Evolutionary conservation across 108 stramenopile genomes (phyloP).

Genomic region (Aurantiochytrium sp.): DNA sequence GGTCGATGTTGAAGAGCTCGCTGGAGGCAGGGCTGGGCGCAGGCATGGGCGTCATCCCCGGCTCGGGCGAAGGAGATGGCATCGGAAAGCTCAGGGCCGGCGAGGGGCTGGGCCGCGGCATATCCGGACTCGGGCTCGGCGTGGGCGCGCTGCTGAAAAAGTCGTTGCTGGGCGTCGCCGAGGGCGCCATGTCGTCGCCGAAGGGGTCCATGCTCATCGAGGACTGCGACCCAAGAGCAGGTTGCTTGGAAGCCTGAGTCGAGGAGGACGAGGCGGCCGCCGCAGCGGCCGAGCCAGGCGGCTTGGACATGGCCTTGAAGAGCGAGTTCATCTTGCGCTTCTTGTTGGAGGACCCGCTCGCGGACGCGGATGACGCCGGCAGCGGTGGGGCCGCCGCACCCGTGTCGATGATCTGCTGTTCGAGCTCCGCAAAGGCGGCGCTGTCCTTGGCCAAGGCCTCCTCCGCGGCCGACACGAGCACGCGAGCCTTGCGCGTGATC

Average conservation of each 20-base stretch:
- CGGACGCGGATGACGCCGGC: not conserved
- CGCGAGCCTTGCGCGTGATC: not conserved
- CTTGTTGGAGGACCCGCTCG: not conserved
- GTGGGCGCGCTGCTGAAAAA: not conserved
- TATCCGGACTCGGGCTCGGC: not conserved
- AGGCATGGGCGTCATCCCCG: not conserved
- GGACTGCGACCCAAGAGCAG: not conserved
- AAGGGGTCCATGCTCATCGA: not conserved
- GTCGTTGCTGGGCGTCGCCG: not conserved
- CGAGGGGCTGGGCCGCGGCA: not conserved
- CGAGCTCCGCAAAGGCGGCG: not conserved
- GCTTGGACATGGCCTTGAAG: not conserved
- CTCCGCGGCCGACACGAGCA: not conserved
- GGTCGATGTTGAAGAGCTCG: not conserved
- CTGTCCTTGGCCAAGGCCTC: not conserved
- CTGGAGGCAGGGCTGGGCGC: not conserved
- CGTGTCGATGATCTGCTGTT: not conserved
- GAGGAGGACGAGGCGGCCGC: not conserved
- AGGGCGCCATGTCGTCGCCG: not conserved
- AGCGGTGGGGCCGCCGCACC: not conserved
- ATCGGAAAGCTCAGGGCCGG: not conserved
- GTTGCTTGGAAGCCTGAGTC: not conserved
- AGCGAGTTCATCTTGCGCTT: not conserved
- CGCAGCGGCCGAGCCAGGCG: not conserved
- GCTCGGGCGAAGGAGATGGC: not conserved